phyloP scores from a whole-genome alignment of 768 basidiomycete species.

The Suillus weaverae region DNA sequence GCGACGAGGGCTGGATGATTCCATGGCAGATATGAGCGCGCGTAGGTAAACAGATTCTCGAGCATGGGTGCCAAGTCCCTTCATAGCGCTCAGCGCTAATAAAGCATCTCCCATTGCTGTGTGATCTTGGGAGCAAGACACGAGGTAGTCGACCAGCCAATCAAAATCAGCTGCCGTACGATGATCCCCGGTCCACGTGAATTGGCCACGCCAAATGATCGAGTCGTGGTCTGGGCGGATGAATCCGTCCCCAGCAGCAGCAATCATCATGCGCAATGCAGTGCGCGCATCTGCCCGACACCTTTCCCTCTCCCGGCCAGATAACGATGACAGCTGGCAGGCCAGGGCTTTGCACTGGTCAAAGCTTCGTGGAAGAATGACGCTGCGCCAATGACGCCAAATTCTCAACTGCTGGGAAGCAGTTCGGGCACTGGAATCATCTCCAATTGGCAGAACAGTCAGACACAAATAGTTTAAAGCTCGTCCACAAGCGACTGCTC shows the following conservation, averaged over 20 bases:
- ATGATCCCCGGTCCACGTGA: not conserved
- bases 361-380: conserved; percentile 3
- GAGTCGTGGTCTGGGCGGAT: not conserved
- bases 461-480: conserved; percentile 5
- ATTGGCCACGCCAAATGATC: not conserved
- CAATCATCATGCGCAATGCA: conserved; percentile 4
- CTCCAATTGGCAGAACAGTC: not conserved
- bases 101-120: not conserved
- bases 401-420: not conserved
- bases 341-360: not conserved
- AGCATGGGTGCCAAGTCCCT: not conserved
- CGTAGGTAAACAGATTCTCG: not conserved
- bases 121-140: not conserved
- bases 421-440: not conserved
- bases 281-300: not conserved
- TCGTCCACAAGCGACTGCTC: conserved; percentile 3
- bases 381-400: not conserved
- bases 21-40: not conserved
- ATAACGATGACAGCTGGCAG: not conserved
- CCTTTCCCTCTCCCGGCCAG: not conserved
- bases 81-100: conserved; percentile 4
- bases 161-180: conserved; percentile 1
- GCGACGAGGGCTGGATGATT: not conserved
- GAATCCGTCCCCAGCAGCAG: not conserved
- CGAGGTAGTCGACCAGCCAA: not conserved